Evolutionary conservation across 768 basidiomycete genomes (phyloP).

Genomic region (Suillus clintonianus): DNA sequence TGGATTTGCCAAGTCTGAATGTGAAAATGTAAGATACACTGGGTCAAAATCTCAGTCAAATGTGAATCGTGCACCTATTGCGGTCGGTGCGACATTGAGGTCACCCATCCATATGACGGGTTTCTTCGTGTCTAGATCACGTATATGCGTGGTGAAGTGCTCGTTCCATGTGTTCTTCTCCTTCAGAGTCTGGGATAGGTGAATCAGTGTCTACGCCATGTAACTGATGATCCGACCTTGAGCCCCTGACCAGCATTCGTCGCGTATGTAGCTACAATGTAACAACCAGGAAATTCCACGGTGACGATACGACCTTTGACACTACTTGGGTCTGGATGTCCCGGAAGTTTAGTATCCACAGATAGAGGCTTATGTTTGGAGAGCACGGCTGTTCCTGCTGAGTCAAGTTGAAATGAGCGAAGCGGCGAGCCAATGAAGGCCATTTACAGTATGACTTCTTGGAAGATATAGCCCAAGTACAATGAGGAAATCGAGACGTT

Average conservation of each 20-base stretch:
- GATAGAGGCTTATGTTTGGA: slow-evolving; percentile 75
- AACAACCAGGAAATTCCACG: slow-evolving; percentile 73
- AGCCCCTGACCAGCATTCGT: slow-evolving; percentile 79
- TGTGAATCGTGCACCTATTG: slow-evolving; percentile 46
- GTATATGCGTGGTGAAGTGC: slow-evolving; percentile 75
- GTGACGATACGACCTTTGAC: slow-evolving; percentile 81
- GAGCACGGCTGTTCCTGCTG: slow-evolving; percentile 81
- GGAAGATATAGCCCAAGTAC: slow-evolving; percentile 73
- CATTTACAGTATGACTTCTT: slow-evolving; percentile 79
- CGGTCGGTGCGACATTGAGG: slow-evolving; percentile 83
- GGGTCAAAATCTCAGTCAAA: slow-evolving; percentile 2
- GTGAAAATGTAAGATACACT: background rate
- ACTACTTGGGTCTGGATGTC: slow-evolving; percentile 61
- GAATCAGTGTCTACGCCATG: background rate
- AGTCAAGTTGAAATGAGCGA: background rate
- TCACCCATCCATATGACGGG: slow-evolving; percentile 90
- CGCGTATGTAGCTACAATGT: slow-evolving; percentile 79
- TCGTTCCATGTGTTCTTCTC: slow-evolving; percentile 78
- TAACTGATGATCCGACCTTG: slow-evolving; percentile 49
- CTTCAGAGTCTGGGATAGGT: slow-evolving; percentile 58
- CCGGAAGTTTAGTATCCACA: slow-evolving; percentile 68
- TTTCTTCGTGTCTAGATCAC: slow-evolving; percentile 72
- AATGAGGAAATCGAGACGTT: slow-evolving; percentile 61
- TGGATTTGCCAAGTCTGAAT: slow-evolving; percentile 66
- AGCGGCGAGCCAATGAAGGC: background rate